phyloP scores from a whole-genome alignment of 2,329 filamentous ascomycete species.

The Venturia asperata region DNA sequence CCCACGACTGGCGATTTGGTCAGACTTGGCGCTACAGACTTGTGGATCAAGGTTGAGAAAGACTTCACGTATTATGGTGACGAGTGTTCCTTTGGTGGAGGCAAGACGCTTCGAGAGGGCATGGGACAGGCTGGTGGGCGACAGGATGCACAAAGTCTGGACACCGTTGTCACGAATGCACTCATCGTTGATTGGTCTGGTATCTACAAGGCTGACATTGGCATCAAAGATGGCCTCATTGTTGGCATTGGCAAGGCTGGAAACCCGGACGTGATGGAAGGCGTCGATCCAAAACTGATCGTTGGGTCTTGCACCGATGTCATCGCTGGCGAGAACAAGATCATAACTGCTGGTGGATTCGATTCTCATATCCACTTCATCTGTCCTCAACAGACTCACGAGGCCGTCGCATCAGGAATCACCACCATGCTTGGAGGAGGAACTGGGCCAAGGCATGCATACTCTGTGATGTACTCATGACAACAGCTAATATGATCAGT shows the following conservation, averaged over 20 bases:
- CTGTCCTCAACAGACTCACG: conserved; percentile 82
- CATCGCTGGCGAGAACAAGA: conserved; percentile 81
- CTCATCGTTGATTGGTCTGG: conserved; percentile 85
- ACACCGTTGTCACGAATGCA: conserved; percentile 83
- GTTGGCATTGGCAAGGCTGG: conserved; percentile 88
- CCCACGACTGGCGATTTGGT: conserved; percentile 85
- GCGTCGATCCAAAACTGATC: conserved; percentile 69
- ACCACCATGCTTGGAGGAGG: conserved; percentile 89
- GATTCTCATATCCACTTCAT: conserved; percentile 93
- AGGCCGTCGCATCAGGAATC: conserved; percentile 76
- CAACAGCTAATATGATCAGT: conserved; percentile 35
- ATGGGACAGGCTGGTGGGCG: conserved; percentile 89
- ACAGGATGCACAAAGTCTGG: conserved; percentile 63
- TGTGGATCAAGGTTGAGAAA: conserved; percentile 86
- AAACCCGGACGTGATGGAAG: conserved; percentile 95
- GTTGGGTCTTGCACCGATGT: conserved; percentile 88
- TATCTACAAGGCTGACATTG: conserved; percentile 95
- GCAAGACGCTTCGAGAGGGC: conserved; percentile 86
- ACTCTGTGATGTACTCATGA: conserved; percentile 10
- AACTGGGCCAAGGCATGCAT: conserved; percentile 69
- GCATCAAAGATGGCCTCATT: conserved; percentile 80
- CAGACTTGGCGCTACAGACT: conserved; percentile 70
- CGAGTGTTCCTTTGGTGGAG: conserved; percentile 91
- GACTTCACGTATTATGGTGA: conserved; percentile 82
- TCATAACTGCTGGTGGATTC: conserved; percentile 82